Evolutionary conservation across 371 early-diverging fungal genomes (phyloP).

Genomic region (Mortierella sp.): DNA sequence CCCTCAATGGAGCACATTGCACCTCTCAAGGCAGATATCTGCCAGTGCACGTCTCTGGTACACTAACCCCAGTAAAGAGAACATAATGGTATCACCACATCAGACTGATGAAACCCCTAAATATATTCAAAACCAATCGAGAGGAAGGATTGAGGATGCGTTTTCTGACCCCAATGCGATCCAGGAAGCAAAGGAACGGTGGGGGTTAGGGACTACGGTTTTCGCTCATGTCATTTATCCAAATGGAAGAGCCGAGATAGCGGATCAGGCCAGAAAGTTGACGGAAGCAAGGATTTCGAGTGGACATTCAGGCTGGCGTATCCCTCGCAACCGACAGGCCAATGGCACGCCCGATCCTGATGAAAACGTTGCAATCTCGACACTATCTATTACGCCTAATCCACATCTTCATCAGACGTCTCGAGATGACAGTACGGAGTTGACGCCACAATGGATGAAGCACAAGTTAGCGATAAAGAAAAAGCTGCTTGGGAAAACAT

Average conservation of each 20-base stretch:
- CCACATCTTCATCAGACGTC: slow-evolving; percentile 25
- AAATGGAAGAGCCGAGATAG: slow-evolving; percentile 28
- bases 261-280: slow-evolving; percentile 4
- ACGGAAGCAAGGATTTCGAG: slow-evolving; percentile 7
- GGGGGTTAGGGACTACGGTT: slow-evolving; percentile 13
- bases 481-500: slow-evolving; percentile 30
- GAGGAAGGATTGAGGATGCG: neutral
- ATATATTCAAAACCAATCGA: neutral
- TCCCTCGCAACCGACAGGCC: neutral
- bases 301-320: slow-evolving; percentile 16
- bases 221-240: slow-evolving; percentile 29
- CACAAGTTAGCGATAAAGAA: slow-evolving; percentile 39
- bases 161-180: neutral
- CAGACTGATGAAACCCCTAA: too few relatives aligned
- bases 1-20: neutral
- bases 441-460: slow-evolving; percentile 31
- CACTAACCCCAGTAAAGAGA: neutral
- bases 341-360: neutral
- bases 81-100: neutral
- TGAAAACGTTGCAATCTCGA: neutral
- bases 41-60: neutral
- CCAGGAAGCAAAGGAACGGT: slow-evolving; percentile 24
- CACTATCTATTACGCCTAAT: slow-evolving; percentile 4
- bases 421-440: neutral
- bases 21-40: neutral